These are phyloP conservation scores for Solanum appendiculatum DNA, from an alignment of 257 asterid species.

Conservation along the genomic window DNA sequence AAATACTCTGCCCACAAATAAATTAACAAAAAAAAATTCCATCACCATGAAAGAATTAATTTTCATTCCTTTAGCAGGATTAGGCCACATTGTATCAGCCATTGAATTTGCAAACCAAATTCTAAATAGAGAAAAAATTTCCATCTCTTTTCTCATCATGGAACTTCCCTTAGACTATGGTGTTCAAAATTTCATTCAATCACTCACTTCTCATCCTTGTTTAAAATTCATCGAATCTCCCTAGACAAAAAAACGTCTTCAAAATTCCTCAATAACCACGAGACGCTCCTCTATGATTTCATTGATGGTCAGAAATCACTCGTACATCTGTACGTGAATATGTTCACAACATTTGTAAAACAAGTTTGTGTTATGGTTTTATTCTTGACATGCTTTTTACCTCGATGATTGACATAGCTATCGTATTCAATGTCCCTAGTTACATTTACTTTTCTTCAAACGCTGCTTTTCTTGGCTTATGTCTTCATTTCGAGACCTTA, in stretches of 20 bases:
- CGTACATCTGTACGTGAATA: background rate
- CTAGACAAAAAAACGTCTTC: background rate
- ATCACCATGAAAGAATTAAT: background rate
- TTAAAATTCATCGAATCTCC: background rate
- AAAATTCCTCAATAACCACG: background rate
- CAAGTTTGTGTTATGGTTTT: constrained; percentile 11
- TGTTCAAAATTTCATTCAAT: background rate
- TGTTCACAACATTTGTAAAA: background rate
- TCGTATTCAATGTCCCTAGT: constrained; percentile 22
- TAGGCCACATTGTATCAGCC: constrained; percentile 25
- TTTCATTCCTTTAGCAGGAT: constrained; percentile 36
- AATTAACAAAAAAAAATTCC: background rate
- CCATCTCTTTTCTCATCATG: background rate
- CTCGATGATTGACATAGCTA: constrained; percentile 23
- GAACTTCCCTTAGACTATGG: background rate
- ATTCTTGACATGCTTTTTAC: constrained; percentile 30
- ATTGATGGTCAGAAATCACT: background rate
- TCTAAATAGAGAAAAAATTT: background rate
- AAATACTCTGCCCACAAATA: background rate
- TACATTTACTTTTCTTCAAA: constrained; percentile 28
- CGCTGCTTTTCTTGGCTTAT: constrained; percentile 14
- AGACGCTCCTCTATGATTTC: background rate
- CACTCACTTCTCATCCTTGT: background rate
- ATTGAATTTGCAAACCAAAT: background rate
- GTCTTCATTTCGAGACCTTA: background rate